Percentiles rank a stretch among this genome's conserved stretches.
Evolutionary conservation across 805 yeast genomes (phyloP).

Genomic region (Metschnikowia arizonensis): DNA sequence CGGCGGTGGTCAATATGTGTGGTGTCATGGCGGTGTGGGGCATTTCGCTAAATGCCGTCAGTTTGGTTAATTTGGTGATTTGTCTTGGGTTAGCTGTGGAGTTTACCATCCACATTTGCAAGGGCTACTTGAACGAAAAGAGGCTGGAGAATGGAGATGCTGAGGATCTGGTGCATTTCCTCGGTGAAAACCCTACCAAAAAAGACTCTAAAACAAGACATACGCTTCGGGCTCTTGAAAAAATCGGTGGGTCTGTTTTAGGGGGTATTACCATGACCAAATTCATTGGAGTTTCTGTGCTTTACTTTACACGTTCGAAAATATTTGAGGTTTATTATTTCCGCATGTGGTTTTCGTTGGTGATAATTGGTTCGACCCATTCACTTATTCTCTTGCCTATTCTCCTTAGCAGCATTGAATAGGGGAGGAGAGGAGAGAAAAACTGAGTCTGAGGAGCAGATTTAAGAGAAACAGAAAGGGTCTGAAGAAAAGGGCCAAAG

Average conservation of each 20-base stretch:
- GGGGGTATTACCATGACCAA: slow-evolving; percentile 90
- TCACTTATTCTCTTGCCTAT: slow-evolving; percentile 78
- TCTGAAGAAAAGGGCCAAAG: no score
- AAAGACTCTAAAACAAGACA: slow-evolving; percentile 17
- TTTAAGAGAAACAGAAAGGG: no score
- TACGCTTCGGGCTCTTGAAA: slow-evolving; percentile 50
- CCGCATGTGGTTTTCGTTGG: slow-evolving; percentile 87
- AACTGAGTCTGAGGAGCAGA: no score
- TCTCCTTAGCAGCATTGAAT: slow-evolving; percentile 44
- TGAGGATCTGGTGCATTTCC: slow-evolving; percentile 16
- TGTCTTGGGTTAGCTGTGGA: slow-evolving; percentile 93
- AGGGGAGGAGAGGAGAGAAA: neutral
- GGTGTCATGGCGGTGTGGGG: slow-evolving; percentile 76
- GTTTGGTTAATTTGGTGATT: slow-evolving; percentile 84
- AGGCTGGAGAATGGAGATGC: slow-evolving; percentile 13
- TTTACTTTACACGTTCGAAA: slow-evolving; percentile 82
- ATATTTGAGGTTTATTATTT: slow-evolving; percentile 91
- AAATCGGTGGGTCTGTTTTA: slow-evolving; percentile 86
- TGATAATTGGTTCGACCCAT: slow-evolving; percentile 73
- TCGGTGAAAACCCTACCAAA: slow-evolving; percentile 10
- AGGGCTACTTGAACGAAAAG: slow-evolving; percentile 58
- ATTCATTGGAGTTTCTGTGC: slow-evolving; percentile 77
- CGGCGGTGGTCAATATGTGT: slow-evolving; percentile 68
- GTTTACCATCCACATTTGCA: slow-evolving; percentile 81
- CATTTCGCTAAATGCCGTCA: slow-evolving; percentile 81